Evolutionary conservation across 2,329 filamentous ascomycete species (phyloP).

Genomic region (Tetracladium maxilliforme): DNA sequence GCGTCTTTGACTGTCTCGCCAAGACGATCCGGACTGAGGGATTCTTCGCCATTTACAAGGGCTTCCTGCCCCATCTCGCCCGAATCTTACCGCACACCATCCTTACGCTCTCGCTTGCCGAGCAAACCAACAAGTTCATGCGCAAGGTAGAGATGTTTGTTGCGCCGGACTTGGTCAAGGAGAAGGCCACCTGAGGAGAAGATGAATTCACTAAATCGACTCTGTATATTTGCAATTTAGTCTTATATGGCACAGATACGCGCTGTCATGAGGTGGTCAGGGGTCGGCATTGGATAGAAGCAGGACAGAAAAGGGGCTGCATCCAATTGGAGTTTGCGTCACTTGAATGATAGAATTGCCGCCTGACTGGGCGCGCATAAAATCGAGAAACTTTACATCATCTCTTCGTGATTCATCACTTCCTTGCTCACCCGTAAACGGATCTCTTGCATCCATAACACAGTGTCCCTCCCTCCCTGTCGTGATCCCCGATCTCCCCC

Average conservation of each 20-base stretch:
- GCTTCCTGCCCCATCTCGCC: constrained; percentile 87
- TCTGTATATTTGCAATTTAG: no score
- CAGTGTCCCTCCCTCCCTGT: constrained; percentile 22
- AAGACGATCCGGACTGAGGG: constrained; percentile 90
- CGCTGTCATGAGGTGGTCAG: no score
- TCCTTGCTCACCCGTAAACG: constrained; percentile 28
- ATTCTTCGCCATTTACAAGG: constrained; percentile 89
- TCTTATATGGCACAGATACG: no score
- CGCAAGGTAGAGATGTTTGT: constrained; percentile 51
- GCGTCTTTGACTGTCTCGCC: constrained; percentile 80
- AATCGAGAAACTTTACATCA: background rate
- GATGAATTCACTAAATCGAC: constrained; percentile 1
- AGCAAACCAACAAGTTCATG: constrained; percentile 93
- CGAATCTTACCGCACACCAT: constrained; percentile 93
- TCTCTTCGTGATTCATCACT: constrained; percentile 1
- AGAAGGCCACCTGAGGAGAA: background rate
- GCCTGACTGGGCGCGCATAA: constrained; percentile 1
- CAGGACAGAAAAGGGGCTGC: no score
- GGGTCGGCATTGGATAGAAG: no score
- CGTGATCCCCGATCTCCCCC: constrained; percentile 41
- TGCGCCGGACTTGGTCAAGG: constrained; percentile 13
- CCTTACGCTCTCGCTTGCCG: constrained; percentile 79
- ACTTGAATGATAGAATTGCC: constrained; percentile 2
- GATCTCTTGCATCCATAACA: constrained; percentile 67
- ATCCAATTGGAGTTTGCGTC: constrained; percentile 1